phyloP scores from a whole-genome alignment of 345 rosid species.

The Mangifera indica region DNA sequence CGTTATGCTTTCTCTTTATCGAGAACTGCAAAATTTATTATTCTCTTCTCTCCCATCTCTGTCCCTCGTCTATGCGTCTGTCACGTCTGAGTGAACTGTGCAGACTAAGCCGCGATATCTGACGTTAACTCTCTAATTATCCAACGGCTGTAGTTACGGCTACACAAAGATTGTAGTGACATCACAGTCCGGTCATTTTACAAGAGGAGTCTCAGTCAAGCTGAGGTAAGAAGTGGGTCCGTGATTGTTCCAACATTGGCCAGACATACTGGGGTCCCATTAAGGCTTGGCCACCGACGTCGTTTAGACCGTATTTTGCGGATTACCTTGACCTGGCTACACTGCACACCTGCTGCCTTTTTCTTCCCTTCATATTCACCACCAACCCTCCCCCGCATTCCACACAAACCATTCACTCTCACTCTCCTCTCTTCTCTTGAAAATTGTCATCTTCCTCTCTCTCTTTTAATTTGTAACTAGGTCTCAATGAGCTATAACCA shows the following conservation, averaged over 20 bases:
- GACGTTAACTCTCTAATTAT: conserved; percentile 26
- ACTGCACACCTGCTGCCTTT: conserved; percentile 26
- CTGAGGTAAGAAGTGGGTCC: too few relatives aligned
- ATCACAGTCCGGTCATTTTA: conserved; percentile 23
- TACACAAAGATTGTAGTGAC: background rate
- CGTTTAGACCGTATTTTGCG: conserved; percentile 28
- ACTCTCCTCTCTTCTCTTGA: conserved; percentile 18
- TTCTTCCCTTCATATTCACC: conserved; percentile 71
- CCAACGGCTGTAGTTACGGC: conserved; percentile 29
- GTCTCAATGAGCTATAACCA: background rate
- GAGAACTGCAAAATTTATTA: conserved; percentile 34
- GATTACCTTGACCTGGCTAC: background rate
- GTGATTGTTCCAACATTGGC: conserved; percentile 8
- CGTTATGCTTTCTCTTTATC: conserved; percentile 69
- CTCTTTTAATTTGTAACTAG: background rate
- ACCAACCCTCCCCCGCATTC: conserved; percentile 22
- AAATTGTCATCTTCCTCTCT: conserved; percentile 10
- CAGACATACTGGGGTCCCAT: conserved; percentile 50
- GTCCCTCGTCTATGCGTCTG: conserved; percentile 26
- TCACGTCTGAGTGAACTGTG: conserved; percentile 57
- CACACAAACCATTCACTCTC: conserved; percentile 21
- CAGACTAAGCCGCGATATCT: conserved; percentile 63
- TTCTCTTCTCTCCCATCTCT: conserved; percentile 25
- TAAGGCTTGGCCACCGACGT: conserved; percentile 54
- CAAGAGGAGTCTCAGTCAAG: too few relatives aligned